Evolutionary conservation across 495 filamentous ascomycete genomes (phyloP).

Genomic region (Aspergillus egyptiacus): DNA sequence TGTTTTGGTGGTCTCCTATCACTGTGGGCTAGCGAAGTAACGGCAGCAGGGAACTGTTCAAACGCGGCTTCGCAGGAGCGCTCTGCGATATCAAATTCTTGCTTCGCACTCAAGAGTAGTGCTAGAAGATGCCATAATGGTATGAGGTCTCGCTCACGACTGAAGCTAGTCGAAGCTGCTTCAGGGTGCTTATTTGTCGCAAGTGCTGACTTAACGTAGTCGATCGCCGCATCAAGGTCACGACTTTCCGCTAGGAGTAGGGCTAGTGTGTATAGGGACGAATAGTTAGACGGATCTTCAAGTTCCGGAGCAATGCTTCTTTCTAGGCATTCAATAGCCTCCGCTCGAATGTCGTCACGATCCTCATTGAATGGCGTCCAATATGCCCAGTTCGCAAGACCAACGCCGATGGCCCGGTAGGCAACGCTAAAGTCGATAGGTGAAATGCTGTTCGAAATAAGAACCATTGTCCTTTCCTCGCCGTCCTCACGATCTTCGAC

Average conservation of each 20-base stretch:
- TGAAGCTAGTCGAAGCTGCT: constrained; percentile 22
- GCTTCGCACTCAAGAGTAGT: constrained; percentile 75
- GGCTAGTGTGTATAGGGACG: constrained; percentile 73
- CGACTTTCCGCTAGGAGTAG: constrained; percentile 74
- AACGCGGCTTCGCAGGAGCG: constrained; percentile 84
- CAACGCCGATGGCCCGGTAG: constrained; percentile 76
- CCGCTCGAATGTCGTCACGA: constrained; percentile 60
- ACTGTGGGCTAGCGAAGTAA: constrained; percentile 48
- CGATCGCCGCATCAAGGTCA: constrained; percentile 69
- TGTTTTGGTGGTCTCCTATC: constrained; percentile 30
- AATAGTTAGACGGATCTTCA: constrained; percentile 54
- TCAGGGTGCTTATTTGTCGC: constrained; percentile 29
- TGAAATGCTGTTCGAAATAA: constrained; percentile 37
- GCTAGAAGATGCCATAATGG: constrained; percentile 77
- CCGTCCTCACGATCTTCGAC: constrained; percentile 28
- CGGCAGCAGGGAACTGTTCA: constrained; percentile 64
- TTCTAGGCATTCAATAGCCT: constrained; percentile 67
- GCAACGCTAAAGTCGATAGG: constrained; percentile 54
- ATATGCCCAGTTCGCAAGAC: constrained; percentile 78
- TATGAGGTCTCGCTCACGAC: constrained; percentile 38
- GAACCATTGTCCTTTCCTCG: constrained; percentile 23
- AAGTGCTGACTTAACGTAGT: constrained; percentile 62
- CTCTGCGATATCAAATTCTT: constrained; percentile 74
- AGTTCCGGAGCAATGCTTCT: constrained; percentile 61
- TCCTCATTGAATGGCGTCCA: constrained; percentile 66